Percentiles rank a stretch among this genome's conserved stretches.
These are phyloP conservation scores for Bryopsis sp. DNA, from an alignment of 139 green algal species.

Conservation along the genomic window DNA sequence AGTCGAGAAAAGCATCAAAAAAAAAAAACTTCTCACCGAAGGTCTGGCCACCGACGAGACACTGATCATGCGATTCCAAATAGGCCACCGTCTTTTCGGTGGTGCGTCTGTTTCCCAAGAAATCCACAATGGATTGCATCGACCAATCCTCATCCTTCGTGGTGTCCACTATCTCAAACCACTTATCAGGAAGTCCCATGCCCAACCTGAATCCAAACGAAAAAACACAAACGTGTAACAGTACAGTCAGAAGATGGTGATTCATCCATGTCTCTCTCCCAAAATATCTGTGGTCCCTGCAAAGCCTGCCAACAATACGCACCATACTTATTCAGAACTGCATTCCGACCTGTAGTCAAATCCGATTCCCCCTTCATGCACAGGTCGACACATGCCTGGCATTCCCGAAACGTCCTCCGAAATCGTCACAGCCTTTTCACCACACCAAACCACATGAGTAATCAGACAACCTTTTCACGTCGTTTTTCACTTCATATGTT, in stretches of 20 bases:
- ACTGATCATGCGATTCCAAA: slow-evolving; percentile 81
- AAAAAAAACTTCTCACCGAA: slow-evolving; percentile 22
- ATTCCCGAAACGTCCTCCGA: slow-evolving; percentile 95
- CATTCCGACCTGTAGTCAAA: slow-evolving; percentile 94
- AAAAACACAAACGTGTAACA: too few relatives aligned
- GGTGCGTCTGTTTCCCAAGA: slow-evolving; percentile 83
- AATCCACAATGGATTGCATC: slow-evolving; percentile 62
- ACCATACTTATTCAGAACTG: neutral
- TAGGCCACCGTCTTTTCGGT: slow-evolving; percentile 76
- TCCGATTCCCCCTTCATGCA: slow-evolving; percentile 80
- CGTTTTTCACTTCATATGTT: too few relatives aligned
- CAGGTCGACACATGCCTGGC: slow-evolving; percentile 78
- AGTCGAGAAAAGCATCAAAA: slow-evolving; percentile 49
- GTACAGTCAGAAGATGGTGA: too few relatives aligned
- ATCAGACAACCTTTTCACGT: too few relatives aligned
- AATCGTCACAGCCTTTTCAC: slow-evolving; percentile 63
- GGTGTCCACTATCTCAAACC: slow-evolving; percentile 65
- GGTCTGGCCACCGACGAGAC: slow-evolving; percentile 63
- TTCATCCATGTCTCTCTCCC: too few relatives aligned
- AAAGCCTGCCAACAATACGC: neutral
- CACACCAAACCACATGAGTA: too few relatives aligned
- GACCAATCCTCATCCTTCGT: slow-evolving; percentile 69
- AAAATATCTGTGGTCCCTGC: neutral
- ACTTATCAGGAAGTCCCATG: slow-evolving; percentile 92
- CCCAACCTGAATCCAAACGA: too few relatives aligned